phyloP scores from a whole-genome alignment of 495 filamentous ascomycete species.

The Aspergillus heteromorphus region DNA sequence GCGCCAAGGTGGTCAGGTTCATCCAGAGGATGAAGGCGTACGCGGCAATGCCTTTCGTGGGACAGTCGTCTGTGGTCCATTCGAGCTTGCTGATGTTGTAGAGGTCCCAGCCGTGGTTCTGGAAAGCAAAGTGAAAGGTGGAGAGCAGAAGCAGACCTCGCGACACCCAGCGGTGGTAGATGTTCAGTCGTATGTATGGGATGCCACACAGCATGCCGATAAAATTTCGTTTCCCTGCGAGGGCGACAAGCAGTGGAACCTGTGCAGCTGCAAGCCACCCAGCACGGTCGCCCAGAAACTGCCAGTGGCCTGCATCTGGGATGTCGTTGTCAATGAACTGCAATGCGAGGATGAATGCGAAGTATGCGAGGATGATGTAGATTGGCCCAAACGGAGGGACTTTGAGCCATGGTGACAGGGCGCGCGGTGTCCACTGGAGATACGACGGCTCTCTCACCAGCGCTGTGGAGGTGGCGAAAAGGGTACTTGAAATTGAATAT shows the following conservation, averaged over 20 bases:
- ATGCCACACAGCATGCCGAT: background rate
- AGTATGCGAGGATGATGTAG: background rate
- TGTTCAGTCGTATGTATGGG: background rate
- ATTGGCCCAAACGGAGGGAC: background rate
- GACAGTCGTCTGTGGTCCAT: background rate
- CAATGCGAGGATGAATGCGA: background rate
- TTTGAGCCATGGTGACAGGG: background rate
- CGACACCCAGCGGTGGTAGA: background rate
- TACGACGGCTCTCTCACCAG: background rate
- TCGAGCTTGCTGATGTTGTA: background rate
- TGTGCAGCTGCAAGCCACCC: background rate
- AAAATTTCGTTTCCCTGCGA: background rate
- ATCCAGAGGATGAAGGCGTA: background rate
- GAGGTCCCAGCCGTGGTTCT: background rate
- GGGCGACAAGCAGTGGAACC: background rate
- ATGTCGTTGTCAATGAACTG: background rate
- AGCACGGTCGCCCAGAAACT: background rate
- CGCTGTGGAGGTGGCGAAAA: background rate
- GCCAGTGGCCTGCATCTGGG: background rate
- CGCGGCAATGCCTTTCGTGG: background rate
- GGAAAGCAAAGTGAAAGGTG: background rate
- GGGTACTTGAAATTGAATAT: background rate
- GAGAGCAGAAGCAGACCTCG: background rate
- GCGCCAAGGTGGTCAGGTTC: background rate
- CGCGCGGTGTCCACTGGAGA: background rate